These are phyloP conservation scores for Fraxinus baroniana DNA, from an alignment of 305 asterid species.

Conservation along the genomic window DNA sequence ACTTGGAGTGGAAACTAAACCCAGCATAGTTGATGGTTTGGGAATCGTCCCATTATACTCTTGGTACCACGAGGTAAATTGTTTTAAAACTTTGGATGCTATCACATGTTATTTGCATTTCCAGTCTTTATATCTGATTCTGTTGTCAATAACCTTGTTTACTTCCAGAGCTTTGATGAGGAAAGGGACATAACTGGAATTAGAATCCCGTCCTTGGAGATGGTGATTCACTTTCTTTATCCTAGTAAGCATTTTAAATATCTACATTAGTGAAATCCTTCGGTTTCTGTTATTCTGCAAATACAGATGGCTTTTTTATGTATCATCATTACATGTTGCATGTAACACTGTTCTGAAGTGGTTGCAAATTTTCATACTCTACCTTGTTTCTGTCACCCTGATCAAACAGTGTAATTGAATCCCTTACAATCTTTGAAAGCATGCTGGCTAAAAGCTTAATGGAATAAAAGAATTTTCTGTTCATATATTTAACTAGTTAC, in stretches of 20 bases:
- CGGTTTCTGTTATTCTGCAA: conserved; percentile 4
- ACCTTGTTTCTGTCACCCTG: not conserved
- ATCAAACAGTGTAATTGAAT: conserved; percentile 1
- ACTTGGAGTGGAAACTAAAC: conserved; percentile 74
- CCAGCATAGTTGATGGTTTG: conserved; percentile 54
- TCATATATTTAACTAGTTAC: not conserved
- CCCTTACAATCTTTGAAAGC: not conserved
- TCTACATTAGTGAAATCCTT: conserved; percentile 29
- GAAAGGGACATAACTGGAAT: conserved; percentile 72
- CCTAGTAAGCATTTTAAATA: conserved; percentile 63
- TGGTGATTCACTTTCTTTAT: conserved; percentile 89
- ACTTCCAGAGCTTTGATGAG: conserved; percentile 76
- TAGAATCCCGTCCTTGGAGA: conserved; percentile 74
- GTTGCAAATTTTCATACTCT: not conserved
- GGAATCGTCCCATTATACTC: conserved; percentile 74
- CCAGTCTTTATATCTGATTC: conserved; percentile 14
- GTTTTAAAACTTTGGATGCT: not conserved
- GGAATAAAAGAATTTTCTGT: conserved; percentile 8
- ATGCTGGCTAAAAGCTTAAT: not conserved
- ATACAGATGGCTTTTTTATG: conserved; percentile 39
- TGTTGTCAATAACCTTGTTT: conserved; percentile 1
- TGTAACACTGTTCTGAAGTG: not conserved
- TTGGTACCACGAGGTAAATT: conserved; percentile 86
- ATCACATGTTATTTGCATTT: not conserved
- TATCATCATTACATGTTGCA: conserved; percentile 10